Evolutionary conservation across 305 asterid species (phyloP).

Genomic region (Fraxinus paxiana): DNA sequence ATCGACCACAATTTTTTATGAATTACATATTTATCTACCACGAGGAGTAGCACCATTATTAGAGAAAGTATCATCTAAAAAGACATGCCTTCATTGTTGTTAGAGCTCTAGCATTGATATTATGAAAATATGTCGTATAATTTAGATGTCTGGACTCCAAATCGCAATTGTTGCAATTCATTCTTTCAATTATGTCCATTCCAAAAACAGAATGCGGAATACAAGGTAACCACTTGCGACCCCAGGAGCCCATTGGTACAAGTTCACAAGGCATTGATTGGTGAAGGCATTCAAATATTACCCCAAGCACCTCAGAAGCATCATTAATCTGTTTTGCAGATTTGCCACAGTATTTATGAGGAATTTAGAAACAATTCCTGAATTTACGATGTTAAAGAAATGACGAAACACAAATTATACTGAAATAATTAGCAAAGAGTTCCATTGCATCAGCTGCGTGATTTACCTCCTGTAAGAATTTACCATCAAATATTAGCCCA

Average conservation of each 20-base stretch:
- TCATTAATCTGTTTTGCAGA: background rate
- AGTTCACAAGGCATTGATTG: background rate
- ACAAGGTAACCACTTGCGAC: background rate
- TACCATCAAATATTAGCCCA: background rate
- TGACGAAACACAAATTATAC: background rate
- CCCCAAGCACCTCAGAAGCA: background rate
- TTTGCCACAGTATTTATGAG: background rate
- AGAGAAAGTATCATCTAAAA: background rate
- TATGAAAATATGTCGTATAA: background rate
- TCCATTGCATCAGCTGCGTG: background rate
- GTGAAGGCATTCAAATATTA: background rate
- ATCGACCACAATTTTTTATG: background rate
- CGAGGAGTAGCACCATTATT: background rate
- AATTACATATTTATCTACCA: background rate
- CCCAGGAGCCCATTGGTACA: background rate
- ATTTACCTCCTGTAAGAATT: background rate
- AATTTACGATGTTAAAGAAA: background rate
- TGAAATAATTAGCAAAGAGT: background rate
- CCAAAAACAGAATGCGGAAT: background rate
- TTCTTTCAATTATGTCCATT: background rate
- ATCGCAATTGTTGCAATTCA: background rate
- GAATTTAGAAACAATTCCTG: background rate
- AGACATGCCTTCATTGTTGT: background rate
- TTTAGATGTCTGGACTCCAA: background rate
- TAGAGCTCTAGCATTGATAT: background rate